These are phyloP conservation scores for Pinus tabuliformis DNA, from an alignment of 75 land plant species.

Conservation along the genomic window DNA sequence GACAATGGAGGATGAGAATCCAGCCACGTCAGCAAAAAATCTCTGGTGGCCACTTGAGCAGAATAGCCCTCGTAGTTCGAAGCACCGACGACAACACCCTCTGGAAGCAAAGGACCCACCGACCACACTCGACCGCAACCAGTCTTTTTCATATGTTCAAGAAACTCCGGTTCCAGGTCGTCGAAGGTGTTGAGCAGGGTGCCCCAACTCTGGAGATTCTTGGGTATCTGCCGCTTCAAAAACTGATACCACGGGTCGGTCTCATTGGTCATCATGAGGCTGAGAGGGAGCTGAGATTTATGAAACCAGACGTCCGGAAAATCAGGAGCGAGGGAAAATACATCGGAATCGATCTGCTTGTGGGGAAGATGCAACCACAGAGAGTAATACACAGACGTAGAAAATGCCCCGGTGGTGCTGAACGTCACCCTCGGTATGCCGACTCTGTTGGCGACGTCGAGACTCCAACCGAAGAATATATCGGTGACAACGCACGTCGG, in stretches of 20 bases:
- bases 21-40: slow-evolving; percentile 6
- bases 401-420: slow-evolving; percentile 33
- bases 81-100: neutral
- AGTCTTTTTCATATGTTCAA: neutral
- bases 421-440: slow-evolving; percentile 16
- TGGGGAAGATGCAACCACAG: slow-evolving; percentile 32
- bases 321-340: neutral
- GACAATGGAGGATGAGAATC: slow-evolving; percentile 12
- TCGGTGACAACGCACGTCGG: slow-evolving; percentile 55
- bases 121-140: neutral
- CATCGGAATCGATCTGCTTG: neutral
- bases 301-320: neutral
- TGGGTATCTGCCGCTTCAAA: neutral
- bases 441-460: slow-evolving; percentile 28
- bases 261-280: neutral
- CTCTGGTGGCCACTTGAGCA: too few species aligned
- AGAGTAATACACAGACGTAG: slow-evolving; percentile 18
- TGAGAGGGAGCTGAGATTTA: neutral
- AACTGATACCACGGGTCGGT: neutral
- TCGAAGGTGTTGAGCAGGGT: neutral
- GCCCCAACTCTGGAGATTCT: neutral
- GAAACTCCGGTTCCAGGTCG: neutral
- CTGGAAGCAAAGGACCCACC: slow-evolving; percentile 5
- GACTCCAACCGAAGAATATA: slow-evolving; percentile 54
- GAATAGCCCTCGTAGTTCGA: neutral